Conservation (phyloP, 2,329 filamentous ascomycete genomes). For the Colletotrichum abscissum region DNA sequence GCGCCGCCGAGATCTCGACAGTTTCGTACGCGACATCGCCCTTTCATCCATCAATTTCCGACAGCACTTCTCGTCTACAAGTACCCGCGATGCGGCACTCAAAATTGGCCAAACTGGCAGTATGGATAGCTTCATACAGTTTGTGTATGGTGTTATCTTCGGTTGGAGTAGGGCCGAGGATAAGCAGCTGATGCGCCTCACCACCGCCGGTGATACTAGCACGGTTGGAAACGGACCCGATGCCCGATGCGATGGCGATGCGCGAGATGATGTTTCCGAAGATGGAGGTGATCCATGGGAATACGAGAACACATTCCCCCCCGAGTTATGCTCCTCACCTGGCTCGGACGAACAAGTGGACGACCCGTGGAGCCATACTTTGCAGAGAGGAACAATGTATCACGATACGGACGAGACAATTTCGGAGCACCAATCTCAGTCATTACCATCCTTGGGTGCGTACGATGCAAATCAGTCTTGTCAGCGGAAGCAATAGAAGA, state of each 20-base stretch:
- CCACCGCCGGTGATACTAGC: neutral
- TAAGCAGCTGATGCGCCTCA: neutral
- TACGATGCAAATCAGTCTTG: neutral
- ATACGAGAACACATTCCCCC: slow-evolving; percentile 1
- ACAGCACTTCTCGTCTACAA: neutral
- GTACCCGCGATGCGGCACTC: slow-evolving; percentile 3
- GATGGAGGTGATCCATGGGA: neutral
- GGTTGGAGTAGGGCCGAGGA: slow-evolving; percentile 1
- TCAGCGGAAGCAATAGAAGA: neutral
- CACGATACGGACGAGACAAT: neutral
- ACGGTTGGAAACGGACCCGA: neutral
- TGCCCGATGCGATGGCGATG: neutral
- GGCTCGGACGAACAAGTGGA: neutral
- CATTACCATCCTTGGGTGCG: neutral
- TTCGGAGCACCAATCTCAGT: neutral
- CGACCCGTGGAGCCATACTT: neutral
- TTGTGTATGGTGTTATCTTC: slow-evolving; percentile 6
- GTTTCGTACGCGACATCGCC: slow-evolving; percentile 1
- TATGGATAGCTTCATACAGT: slow-evolving; percentile 26
- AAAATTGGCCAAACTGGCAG: slow-evolving; percentile 24
- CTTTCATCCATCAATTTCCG: neutral
- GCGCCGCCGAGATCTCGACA: slow-evolving; percentile 9
- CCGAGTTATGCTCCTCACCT: neutral
- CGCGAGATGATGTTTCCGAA: neutral
- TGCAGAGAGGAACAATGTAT: neutral